These are phyloP conservation scores for Pisolithus albus DNA, from an alignment of 768 basidiomycete genomes.

Conservation along the genomic window DNA sequence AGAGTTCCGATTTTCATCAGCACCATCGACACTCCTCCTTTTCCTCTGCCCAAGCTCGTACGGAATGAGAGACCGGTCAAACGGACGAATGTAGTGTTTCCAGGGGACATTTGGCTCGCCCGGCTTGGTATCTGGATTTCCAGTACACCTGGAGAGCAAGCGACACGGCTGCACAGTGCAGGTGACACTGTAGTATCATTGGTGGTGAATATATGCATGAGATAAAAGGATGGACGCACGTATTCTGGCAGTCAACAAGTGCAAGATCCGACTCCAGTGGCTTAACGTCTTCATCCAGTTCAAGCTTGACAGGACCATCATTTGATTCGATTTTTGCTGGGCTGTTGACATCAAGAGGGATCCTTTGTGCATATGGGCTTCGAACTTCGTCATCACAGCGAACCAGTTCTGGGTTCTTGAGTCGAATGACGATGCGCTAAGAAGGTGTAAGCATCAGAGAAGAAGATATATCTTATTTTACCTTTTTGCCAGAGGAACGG, in stretches of 20 bases:
- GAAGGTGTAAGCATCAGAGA: not conserved
- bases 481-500: not conserved
- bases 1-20: not conserved
- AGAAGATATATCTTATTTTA: not conserved
- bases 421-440: not conserved
- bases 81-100: no score
- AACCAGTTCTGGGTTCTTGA: not conserved
- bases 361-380: not conserved
- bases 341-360: not conserved
- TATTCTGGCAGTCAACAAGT: no score
- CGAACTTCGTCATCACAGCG: not conserved
- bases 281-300: not conserved
- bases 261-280: no score
- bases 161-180: not conserved
- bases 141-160: no score
- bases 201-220: not conserved
- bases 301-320: not conserved
- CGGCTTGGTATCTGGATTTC: no score
- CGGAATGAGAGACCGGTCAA: no score
- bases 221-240: not conserved
- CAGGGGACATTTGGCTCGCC: no score
- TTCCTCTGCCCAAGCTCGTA: not conserved
- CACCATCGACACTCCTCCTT: not conserved
- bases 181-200: not conserved
- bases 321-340: no score